These are phyloP conservation scores for Blastomyces silverae DNA, from an alignment of 2,329 filamentous ascomycete genomes.

Conservation along the genomic window DNA sequence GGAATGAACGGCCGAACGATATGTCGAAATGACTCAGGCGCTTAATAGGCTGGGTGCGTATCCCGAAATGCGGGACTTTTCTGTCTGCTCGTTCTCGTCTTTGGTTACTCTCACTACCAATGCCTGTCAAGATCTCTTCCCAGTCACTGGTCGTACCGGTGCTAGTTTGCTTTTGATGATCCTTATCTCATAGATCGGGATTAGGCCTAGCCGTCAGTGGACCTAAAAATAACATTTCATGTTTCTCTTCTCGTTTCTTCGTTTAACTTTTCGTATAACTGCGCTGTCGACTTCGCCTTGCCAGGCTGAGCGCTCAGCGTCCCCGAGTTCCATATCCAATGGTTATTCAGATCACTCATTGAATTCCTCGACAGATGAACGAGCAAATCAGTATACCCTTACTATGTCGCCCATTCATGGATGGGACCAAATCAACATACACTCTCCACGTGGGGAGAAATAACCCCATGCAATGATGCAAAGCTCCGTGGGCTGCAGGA, in stretches of 20 bases:
- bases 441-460: not conserved
- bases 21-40: not conserved
- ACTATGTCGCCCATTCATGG: not conserved
- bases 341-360: not conserved
- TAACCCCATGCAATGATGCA: not conserved
- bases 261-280: not conserved
- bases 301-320: not conserved
- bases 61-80: not conserved
- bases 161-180: not conserved
- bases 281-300: not conserved
- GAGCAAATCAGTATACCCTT: not conserved
- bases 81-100: not conserved
- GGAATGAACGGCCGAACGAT: not conserved
- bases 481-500: not conserved
- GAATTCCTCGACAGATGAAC: not conserved
- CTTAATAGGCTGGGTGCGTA: not conserved
- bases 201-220: not conserved
- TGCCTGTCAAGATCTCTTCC: not conserved
- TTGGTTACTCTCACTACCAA: not conserved
- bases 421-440: not conserved
- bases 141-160: not conserved
- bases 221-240: not conserved
- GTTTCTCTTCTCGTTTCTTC: not conserved
- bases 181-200: not conserved
- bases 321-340: not conserved